A percentile compares a stretch with the other conserved stretches of the same genome.
Conservation (phyloP, 352 stramenopile species). For the Globisporangium nagaii region DNA sequence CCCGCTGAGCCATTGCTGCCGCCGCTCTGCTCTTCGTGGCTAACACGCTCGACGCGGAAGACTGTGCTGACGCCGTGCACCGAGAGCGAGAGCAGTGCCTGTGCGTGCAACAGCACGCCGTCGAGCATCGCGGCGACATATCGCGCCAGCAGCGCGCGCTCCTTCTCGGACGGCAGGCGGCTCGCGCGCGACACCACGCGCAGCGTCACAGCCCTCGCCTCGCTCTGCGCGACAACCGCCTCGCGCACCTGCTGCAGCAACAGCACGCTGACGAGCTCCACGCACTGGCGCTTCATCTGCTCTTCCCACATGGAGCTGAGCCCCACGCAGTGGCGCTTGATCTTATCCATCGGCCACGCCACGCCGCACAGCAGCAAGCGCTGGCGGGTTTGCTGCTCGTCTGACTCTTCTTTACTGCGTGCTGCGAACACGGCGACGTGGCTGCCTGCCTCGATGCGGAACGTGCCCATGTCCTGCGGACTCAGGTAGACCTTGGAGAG, state of each 20-base stretch:
- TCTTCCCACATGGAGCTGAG: conserved; percentile 74
- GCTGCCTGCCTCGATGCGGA: conserved; percentile 30
- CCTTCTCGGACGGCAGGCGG: conserved; percentile 42
- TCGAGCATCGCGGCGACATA: conserved; percentile 68
- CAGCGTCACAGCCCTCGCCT: conserved; percentile 26
- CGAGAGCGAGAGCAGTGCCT: conserved; percentile 49
- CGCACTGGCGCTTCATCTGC: conserved; percentile 17
- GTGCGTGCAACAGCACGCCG: conserved; percentile 45
- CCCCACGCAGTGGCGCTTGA: conserved; percentile 54
- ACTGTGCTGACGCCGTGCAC: conserved; percentile 53
- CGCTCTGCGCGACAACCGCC: conserved; percentile 1
- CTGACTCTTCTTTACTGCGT: neutral
- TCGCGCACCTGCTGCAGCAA: conserved; percentile 11
- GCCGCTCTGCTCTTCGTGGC: conserved; percentile 7
- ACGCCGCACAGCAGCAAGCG: conserved; percentile 53
- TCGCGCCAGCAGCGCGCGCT: conserved; percentile 37
- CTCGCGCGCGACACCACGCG: conserved; percentile 31
- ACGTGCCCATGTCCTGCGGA: conserved; percentile 39
- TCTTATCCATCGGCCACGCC: conserved; percentile 68
- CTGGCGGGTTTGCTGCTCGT: neutral
- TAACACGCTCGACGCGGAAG: conserved; percentile 34
- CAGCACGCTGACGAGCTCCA: conserved; percentile 23
- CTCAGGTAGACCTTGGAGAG: conserved; percentile 72
- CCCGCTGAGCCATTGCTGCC: neutral
- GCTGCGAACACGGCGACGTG: conserved; percentile 25